A percentile compares a stretch with the other conserved stretches of the same genome.
Evolutionary conservation across 345 rosid genomes (phyloP).

Genomic region (Linum usitatissimum): DNA sequence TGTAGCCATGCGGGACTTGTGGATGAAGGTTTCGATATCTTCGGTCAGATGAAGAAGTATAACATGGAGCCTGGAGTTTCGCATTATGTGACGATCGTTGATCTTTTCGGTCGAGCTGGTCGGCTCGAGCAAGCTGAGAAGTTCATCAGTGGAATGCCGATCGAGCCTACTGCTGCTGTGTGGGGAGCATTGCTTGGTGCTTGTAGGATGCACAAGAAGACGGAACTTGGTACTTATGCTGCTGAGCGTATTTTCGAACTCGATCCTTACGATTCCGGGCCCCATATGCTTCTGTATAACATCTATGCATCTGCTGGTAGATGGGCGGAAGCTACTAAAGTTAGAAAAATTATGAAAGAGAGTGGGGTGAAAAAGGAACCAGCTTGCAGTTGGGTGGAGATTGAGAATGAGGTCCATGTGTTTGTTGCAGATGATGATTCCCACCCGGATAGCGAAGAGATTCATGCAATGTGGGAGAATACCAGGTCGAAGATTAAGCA

Average conservation of each 20-base stretch:
- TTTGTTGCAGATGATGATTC: constrained; percentile 57
- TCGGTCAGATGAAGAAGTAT: constrained; percentile 38
- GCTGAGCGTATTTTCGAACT: constrained; percentile 45
- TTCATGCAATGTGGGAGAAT: constrained; percentile 39
- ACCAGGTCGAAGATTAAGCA: constrained; percentile 41
- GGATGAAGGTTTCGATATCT: constrained; percentile 39
- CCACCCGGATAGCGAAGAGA: constrained; percentile 46
- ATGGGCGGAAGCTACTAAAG: constrained; percentile 48
- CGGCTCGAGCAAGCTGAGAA: constrained; percentile 32
- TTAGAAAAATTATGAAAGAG: constrained; percentile 45
- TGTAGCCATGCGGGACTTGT: constrained; percentile 61
- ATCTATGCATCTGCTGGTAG: constrained; percentile 52
- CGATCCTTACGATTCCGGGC: constrained; percentile 46
- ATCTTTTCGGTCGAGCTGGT: constrained; percentile 64
- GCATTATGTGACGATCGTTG: constrained; percentile 47
- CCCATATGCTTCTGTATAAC: constrained; percentile 45
- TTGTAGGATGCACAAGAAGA: constrained; percentile 58
- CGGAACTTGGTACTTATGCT: constrained; percentile 46
- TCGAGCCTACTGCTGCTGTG: constrained; percentile 41
- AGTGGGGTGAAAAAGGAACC: constrained; percentile 52
- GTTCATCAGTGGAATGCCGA: constrained; percentile 46
- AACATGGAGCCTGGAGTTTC: constrained; percentile 29
- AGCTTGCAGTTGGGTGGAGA: constrained; percentile 62
- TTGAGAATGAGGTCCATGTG: constrained; percentile 37
- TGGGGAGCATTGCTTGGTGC: constrained; percentile 61